These are phyloP conservation scores for Teunomyces tritomae DNA, from an alignment of 805 yeast species.

Conservation along the genomic window DNA sequence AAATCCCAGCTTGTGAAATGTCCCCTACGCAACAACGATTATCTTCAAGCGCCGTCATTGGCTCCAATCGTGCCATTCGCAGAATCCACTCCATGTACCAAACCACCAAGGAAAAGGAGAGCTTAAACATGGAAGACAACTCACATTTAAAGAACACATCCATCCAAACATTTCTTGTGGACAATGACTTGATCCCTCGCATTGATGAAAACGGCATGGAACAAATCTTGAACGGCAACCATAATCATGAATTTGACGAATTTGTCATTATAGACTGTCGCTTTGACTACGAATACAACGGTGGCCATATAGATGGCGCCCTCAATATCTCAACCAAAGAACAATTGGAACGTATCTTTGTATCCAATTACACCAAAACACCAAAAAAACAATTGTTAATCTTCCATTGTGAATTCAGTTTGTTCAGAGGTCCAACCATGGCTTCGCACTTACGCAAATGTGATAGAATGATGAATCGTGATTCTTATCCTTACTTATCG, in stretches of 20 bases:
- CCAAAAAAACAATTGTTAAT: conserved; percentile 51
- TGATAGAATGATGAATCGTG: conserved; percentile 73
- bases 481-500: conserved; percentile 73
- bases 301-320: conserved; percentile 90
- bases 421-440: conserved; percentile 92
- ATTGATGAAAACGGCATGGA: conserved; percentile 58
- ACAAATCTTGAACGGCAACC: conserved; percentile 54
- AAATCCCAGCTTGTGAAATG: neutral
- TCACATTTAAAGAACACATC: conserved; percentile 29
- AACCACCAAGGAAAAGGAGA: conserved; percentile 34
- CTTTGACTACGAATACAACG: conserved; percentile 85
- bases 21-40: conserved; percentile 1
- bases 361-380: conserved; percentile 10
- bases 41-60: neutral
- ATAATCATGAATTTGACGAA: conserved; percentile 50
- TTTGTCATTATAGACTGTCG: conserved; percentile 78
- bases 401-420: conserved; percentile 93
- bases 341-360: conserved; percentile 60
- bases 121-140: conserved; percentile 25
- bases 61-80: conserved; percentile 37
- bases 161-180: conserved; percentile 28
- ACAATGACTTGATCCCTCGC: conserved; percentile 65
- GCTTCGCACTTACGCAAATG: conserved; percentile 81
- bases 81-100: conserved; percentile 72
- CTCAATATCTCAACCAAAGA: conserved; percentile 70